Evolutionary conservation across 768 basidiomycete species (phyloP).

Genomic region (Leccinum rimulosum): DNA sequence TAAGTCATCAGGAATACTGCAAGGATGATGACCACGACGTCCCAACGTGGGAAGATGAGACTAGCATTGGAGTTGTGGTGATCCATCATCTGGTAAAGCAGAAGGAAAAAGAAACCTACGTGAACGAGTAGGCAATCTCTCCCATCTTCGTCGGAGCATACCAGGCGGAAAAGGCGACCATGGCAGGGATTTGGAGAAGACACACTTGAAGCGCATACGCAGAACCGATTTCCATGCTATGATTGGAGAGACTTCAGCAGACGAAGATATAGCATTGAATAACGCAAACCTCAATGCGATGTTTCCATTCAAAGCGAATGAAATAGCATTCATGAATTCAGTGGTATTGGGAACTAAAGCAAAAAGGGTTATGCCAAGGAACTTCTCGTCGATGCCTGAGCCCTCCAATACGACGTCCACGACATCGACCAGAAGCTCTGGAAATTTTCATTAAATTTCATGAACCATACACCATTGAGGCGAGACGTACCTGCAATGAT

Average conservation of each 20-base stretch:
- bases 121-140: slow-evolving; percentile 85
- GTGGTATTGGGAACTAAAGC: slow-evolving; percentile 98
- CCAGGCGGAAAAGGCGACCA: slow-evolving; percentile 98
- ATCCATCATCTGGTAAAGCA: background rate
- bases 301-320: slow-evolving; percentile 94
- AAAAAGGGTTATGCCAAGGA: slow-evolving; percentile 94
- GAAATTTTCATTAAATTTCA: slow-evolving; percentile 2
- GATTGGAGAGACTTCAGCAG: slow-evolving; percentile 1
- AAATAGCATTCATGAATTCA: slow-evolving; percentile 99
- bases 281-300: slow-evolving; percentile 83
- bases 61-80: slow-evolving; percentile 39
- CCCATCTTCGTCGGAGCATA: slow-evolving; percentile 87
- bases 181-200: slow-evolving; percentile 94
- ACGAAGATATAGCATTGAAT: background rate
- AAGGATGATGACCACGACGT: slow-evolving; percentile 90
- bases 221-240: slow-evolving; percentile 98
- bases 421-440: slow-evolving; percentile 92
- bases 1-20: slow-evolving; percentile 98
- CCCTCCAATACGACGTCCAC: slow-evolving; percentile 91
- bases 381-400: slow-evolving; percentile 95
- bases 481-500: slow-evolving; percentile 81
- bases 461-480: background rate
- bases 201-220: slow-evolving; percentile 99
- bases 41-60: slow-evolving; percentile 98
- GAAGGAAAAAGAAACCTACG: slow-evolving; percentile 52